Evolutionary conservation across 208 protist species (phyloP).

Genomic region (Leishmania tarentolae): DNA sequence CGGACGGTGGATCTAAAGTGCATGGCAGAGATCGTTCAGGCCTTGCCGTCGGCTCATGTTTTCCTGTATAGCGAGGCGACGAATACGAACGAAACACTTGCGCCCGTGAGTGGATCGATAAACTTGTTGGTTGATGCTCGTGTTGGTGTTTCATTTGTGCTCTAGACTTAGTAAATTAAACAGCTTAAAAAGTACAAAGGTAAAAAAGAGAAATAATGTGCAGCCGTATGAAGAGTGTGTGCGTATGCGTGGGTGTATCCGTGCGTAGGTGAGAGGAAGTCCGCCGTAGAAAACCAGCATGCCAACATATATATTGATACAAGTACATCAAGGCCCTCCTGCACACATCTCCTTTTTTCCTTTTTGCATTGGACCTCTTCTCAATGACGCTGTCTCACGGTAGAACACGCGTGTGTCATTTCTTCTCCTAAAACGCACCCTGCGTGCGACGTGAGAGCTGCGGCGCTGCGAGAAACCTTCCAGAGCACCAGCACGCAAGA

Average conservation of each 20-base stretch:
- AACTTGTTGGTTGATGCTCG: not conserved
- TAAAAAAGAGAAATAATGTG: not conserved
- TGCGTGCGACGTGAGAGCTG: not conserved
- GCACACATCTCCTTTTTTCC: not conserved
- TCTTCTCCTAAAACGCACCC: not conserved
- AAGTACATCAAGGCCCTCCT: not conserved
- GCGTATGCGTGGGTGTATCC: constrained; percentile 1
- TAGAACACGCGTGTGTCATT: not conserved
- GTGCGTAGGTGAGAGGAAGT: not conserved
- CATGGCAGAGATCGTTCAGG: not conserved
- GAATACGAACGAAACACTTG: not conserved
- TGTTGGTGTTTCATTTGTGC: not conserved
- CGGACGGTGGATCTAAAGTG: not conserved
- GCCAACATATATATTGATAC: not conserved
- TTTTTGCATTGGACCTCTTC: not conserved
- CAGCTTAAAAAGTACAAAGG: not conserved
- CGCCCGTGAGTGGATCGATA: not conserved
- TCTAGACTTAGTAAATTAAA: not conserved
- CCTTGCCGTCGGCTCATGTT: not conserved
- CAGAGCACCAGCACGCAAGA: not conserved
- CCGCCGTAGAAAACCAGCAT: not conserved
- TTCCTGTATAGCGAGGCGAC: not conserved
- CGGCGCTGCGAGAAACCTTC: not conserved
- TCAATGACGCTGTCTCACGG: not conserved
- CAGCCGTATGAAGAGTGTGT: not conserved